A percentile compares a stretch with the other conserved stretches of the same genome.
Conservation (phyloP, 202 grass and related monocot genomes). For the Eragrostis tef region DNA sequence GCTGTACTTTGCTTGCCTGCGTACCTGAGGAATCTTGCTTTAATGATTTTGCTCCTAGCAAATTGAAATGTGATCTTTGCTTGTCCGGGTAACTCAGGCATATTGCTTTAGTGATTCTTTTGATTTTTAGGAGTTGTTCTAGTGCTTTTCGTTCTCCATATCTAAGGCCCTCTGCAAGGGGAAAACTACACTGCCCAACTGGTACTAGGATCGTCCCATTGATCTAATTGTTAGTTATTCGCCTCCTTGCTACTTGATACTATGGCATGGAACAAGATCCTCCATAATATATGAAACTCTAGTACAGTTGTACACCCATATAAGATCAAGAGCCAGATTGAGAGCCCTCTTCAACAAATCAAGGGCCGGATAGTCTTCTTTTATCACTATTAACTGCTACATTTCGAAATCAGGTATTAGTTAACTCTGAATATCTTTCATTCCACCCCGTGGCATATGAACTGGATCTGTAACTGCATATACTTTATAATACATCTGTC, state of each 20-base stretch:
- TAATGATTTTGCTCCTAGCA: neutral
- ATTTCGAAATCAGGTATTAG: neutral
- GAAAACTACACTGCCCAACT: neutral
- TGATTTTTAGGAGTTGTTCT: neutral
- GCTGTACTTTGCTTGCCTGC: too few species aligned
- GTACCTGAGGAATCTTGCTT: too few species aligned
- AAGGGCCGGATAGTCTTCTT: neutral
- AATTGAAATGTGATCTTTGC: neutral
- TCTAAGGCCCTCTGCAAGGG: conserved; percentile 7
- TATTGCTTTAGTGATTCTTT: neutral
- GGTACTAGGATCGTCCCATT: neutral
- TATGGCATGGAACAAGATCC: neutral
- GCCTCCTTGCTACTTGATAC: neutral
- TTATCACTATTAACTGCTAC: neutral
- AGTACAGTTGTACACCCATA: neutral
- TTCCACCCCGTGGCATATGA: too few species aligned
- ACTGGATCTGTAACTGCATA: too few species aligned
- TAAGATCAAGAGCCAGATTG: neutral
- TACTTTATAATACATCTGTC: too few species aligned
- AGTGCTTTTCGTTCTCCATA: neutral
- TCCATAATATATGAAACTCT: neutral
- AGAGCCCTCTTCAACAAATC: neutral
- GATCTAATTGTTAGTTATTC: neutral
- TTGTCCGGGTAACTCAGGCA: conserved; percentile 23
- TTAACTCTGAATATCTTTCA: neutral